Conservation (phyloP, 2,329 filamentous ascomycete genomes). For the Gliomastix tumulicola region DNA sequence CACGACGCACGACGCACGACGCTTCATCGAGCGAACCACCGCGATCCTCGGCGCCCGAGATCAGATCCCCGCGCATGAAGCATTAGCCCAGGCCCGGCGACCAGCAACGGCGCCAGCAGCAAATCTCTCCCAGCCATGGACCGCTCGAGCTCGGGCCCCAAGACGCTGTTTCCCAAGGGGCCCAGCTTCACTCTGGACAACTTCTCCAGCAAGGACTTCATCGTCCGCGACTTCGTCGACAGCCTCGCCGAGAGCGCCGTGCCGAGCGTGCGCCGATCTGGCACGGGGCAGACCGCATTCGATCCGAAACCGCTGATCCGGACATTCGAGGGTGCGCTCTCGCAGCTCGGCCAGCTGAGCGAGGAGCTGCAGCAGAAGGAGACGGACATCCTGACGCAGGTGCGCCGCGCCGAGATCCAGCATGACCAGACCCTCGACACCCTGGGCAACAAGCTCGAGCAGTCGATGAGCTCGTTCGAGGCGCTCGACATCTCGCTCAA, state of each 20-base stretch:
- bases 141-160: slow-evolving; percentile 40
- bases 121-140: slow-evolving; percentile 33
- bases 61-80: too few species aligned
- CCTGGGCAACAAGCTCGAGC: slow-evolving; percentile 80
- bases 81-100: too few species aligned
- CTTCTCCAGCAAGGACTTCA: slow-evolving; percentile 87
- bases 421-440: slow-evolving; percentile 88
- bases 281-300: slow-evolving; percentile 54
- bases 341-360: slow-evolving; percentile 61
- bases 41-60: too few species aligned
- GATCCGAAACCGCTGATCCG: slow-evolving; percentile 96
- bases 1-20: too few species aligned
- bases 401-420: slow-evolving; percentile 83
- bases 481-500: slow-evolving; percentile 79
- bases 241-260: slow-evolving; percentile 79
- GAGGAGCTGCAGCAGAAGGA: slow-evolving; percentile 86
- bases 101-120: not conserved
- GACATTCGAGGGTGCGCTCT: slow-evolving; percentile 75
- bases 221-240: slow-evolving; percentile 96
- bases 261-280: slow-evolving; percentile 73
- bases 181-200: slow-evolving; percentile 84
- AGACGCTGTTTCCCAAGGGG: slow-evolving; percentile 68
- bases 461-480: slow-evolving; percentile 89
- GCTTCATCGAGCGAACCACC: too few species aligned
- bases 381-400: slow-evolving; percentile 83